These are phyloP conservation scores for Trametes sp. DNA, from an alignment of 1,284 basidiomycete genomes.

Conservation along the genomic window DNA sequence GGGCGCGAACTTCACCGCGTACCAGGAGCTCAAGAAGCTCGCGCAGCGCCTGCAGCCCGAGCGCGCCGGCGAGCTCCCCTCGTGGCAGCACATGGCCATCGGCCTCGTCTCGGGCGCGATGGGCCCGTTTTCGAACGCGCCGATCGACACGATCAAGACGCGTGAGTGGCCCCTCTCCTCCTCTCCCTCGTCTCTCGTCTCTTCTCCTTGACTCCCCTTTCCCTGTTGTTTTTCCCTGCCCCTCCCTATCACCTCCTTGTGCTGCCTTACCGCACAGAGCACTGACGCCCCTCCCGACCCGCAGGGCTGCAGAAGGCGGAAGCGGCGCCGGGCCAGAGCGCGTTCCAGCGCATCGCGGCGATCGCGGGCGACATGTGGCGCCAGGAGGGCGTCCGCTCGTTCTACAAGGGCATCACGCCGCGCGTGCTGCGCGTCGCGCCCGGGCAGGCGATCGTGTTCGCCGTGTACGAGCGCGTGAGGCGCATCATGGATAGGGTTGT, in stretches of 20 bases:
- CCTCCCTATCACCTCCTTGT: too few relatives aligned
- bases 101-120: conserved; percentile 97
- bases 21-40: conserved; percentile 94
- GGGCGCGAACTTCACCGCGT: conserved; percentile 98
- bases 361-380: conserved; percentile 95
- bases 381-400: conserved; percentile 88
- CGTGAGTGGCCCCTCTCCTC: conserved; percentile 56
- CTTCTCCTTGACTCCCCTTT: too few relatives aligned
- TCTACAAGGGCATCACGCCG: conserved; percentile 98
- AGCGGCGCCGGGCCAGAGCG: conserved; percentile 79
- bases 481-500: too few relatives aligned
- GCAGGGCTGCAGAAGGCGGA: conserved; percentile 87
- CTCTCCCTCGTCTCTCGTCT: too few relatives aligned
- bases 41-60: conserved; percentile 84
- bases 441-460: conserved; percentile 90
- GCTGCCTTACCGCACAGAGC: background rate
- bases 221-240: too few relatives aligned
- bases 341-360: conserved; percentile 76
- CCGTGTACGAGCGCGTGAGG: conserved; percentile 90
- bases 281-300: background rate
- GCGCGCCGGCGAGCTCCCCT: conserved; percentile 79
- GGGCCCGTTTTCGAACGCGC: conserved; percentile 97
- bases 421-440: conserved; percentile 96
- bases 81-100: conserved; percentile 94
- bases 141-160: conserved; percentile 98